Conservation (phyloP, 1,284 basidiomycete genomes). For the Pterulicium gracile region DNA sequence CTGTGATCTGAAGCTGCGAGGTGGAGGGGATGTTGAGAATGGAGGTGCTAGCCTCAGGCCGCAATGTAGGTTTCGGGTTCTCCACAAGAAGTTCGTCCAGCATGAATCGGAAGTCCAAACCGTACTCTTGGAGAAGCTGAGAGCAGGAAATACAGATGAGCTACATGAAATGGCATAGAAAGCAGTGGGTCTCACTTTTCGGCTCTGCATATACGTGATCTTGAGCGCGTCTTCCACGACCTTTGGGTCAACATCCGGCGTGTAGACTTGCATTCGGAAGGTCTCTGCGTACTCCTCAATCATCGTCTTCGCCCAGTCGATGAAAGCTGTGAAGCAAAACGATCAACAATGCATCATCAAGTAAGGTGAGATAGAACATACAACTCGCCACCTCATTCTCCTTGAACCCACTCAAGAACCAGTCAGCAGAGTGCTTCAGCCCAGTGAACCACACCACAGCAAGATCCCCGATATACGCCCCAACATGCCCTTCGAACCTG, state of each 20-base stretch:
- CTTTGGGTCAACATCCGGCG: constrained; percentile 57
- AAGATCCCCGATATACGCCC: constrained; percentile 71
- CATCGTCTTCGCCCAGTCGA: constrained; percentile 88
- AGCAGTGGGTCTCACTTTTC: constrained; percentile 44
- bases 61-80: constrained; percentile 28
- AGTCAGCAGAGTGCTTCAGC: constrained; percentile 93
- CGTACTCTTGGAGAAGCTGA: constrained; percentile 82
- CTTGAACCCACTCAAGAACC: constrained; percentile 94
- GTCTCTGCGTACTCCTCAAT: constrained; percentile 78
- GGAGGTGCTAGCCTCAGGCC: constrained; percentile 15
- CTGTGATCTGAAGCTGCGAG: constrained; percentile 17
- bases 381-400: constrained; percentile 90
- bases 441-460: constrained; percentile 80
- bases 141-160: not conserved
- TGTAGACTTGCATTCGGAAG: constrained; percentile 89
- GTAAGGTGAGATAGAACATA: constrained; percentile 26
- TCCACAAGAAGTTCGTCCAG: constrained; percentile 60
- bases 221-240: constrained; percentile 68
- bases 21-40: constrained; percentile 25
- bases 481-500: constrained; percentile 85
- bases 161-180: not conserved
- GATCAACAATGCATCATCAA: constrained; percentile 6
- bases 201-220: constrained; percentile 70
- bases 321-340: constrained; percentile 52
- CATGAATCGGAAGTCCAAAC: constrained; percentile 85